Evolutionary conservation across 768 basidiomycete species (phyloP).

Genomic region (Boletus tomentosulus): DNA sequence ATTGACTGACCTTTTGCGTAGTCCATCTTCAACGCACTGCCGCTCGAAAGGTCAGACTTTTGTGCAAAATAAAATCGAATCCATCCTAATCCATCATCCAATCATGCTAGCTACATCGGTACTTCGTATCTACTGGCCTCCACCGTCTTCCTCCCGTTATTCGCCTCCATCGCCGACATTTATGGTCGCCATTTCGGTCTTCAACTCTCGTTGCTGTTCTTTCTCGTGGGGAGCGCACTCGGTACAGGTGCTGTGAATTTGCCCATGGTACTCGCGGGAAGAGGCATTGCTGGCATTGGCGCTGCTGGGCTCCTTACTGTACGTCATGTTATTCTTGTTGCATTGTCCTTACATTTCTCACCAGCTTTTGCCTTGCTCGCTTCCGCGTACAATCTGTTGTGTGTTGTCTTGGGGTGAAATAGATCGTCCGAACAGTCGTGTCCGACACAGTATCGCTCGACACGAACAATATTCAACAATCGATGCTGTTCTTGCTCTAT

Average conservation of each 20-base stretch:
- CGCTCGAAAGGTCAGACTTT: slow-evolving; percentile 21
- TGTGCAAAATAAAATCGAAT: not conserved
- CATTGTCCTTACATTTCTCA: not conserved
- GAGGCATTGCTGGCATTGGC: slow-evolving; percentile 49
- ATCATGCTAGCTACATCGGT: slow-evolving; percentile 39
- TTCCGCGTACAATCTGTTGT: not conserved
- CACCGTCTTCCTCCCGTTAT: slow-evolving; percentile 51
- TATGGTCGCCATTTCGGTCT: slow-evolving; percentile 47
- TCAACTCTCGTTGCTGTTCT: slow-evolving; percentile 42
- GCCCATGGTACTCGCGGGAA: slow-evolving; percentile 41
- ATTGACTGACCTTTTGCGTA: slow-evolving; percentile 1
- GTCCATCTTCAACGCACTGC: slow-evolving; percentile 29
- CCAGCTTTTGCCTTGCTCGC: not conserved
- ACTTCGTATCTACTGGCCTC: slow-evolving; percentile 48
- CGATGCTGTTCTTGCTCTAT: slow-evolving; percentile 42
- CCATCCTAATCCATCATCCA: not conserved
- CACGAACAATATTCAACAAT: slow-evolving; percentile 40
- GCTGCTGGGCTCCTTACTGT: slow-evolving; percentile 41
- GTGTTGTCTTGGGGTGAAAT: not conserved
- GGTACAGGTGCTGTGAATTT: slow-evolving; percentile 46
- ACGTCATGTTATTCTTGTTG: not conserved
- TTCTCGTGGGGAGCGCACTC: slow-evolving; percentile 43
- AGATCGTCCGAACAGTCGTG: slow-evolving; percentile 42
- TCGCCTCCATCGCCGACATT: slow-evolving; percentile 46
- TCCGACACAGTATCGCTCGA: slow-evolving; percentile 42